Base-by-base conservation (phyloP, 176 grass and related monocot species). In the Rhipidocladum racemiflorum region DNA sequence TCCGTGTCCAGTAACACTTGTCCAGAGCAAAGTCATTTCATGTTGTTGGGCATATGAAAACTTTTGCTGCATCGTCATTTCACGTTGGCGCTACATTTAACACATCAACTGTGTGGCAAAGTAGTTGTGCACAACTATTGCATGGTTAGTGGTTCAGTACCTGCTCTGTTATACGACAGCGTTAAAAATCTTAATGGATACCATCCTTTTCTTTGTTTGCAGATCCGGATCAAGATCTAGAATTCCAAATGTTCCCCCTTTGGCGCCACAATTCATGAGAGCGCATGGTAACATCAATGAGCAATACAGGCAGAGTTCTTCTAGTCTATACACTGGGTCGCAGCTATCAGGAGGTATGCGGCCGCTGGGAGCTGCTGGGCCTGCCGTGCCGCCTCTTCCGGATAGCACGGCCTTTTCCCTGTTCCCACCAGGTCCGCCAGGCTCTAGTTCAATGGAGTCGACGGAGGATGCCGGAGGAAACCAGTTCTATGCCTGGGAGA, bases 181-280 rank as follows among this genome's bases (percentile, higher is more conserved):
- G 24, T 61, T 61, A 34, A 18, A 73, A 46, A 55, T 36, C 29
- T 39, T 53, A 32, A 15, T 48, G 70, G 27, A 35, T 66, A 28
- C 7, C 55, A 72, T 15, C 20, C 5, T 44, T 63, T 71, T 53
- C 60, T 55, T 69, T 46, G 40, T 74, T 78, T 84, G 36, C 84
- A 97, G 94, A 65, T 86, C 84, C 74, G 81, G 71, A 61, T 76
- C 88, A 59, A 81, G 87, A 79, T 70, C 76, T 61, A 82, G 86
- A 54, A 83, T 86, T n/a, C 88, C 94, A 45, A 63, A 62, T 65
- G 84, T 85, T 65, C 86, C 87, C 82, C 78, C 85, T 2, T 35
- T 85, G 60, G 70, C 75, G 18, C 82, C 86, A 54, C 91, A 89
- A 48, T 88, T 89, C 44, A 76, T 78, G 55, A 88, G 89, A 88